Evolutionary conservation across 148 eudicot species (phyloP), one percentile per base, ranked within the genome.

Genomic region (Camellia granthamiana): DNA sequence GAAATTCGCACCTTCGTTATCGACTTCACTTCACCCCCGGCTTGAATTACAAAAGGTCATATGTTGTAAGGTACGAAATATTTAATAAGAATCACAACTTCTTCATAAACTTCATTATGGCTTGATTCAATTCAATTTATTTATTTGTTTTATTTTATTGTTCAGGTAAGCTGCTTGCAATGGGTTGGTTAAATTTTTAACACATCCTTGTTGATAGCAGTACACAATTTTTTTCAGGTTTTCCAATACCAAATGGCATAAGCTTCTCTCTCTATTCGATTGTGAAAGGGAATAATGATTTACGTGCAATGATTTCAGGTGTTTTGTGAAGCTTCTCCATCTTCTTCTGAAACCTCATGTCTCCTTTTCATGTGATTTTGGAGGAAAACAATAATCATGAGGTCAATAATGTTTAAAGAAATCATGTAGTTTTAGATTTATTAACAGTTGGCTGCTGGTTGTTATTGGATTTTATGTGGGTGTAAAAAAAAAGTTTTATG

Each of bases 1-100:
- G 98, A 95, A 81, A 91, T 95, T 43, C 86, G 98, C 47, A 95
- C 97, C 60, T 93, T 95, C 72, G 60, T 91, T 30, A 65, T 95
- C 13, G 87, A 83, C 52, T 84, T 23, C 30, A 23, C 30, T 23
- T 23, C 30, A 23, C 30, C 30, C 0, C 30, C 30, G 30, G 30
- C 30, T 23, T 23, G 30, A 23, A 23, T 23, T 23, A 23, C 30
- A 23, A 23, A 23, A 23, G 30, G 30, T 23, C 30, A 23, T 23
- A 23, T 23, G 30, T 23, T 23, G 30, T 92, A 47, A 47, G 51
- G 51, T 47, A 47, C 5, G 0, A 47, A 7, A 47, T 4, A 47
- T 47, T 47, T 47, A 4, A 47, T 47, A 47, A 47, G 51, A 47
- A 47, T 47, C 51, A 47, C 51, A 47, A 1, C 51, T 47, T 47